Base-by-base conservation (phyloP, 768 basidiomycete species). In the Podaxis mareebaensis region DNA sequence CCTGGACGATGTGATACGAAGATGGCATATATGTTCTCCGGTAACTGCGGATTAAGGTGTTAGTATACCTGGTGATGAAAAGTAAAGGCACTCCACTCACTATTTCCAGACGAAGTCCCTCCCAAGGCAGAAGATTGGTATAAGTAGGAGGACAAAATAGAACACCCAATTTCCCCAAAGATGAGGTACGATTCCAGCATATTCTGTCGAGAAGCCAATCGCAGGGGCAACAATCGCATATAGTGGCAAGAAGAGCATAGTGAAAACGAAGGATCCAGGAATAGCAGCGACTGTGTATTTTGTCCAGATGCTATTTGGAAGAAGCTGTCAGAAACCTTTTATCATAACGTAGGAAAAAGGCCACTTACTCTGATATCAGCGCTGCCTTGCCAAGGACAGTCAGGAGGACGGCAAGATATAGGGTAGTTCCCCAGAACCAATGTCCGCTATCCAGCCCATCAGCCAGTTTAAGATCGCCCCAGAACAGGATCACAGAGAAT, bases 221-320 rank as follows among this genome's bases (percentile, higher is more conserved):
- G 83, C 81, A 2, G 97, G 97, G 0, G 97, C 91, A 66, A 97
- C 81, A 62, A 89, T 76, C 38, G 92, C 92, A 72, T 99, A 99
- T 0, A 99, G 71, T 0, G 97, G 96, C 1, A 99, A 82, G 77
- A 94, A 94, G 53, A 90, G 69, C 95, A 99, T 97, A n/a, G 97
- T 93, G 77, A 99, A 96, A 39, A 91, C 74, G 72, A 99, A 97
- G 2, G 97, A 98, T 20, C 97, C 97, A 2, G 96, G 97, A 56
- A 99, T 99, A 11, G 97, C 96, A 44, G 93, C 94, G 53, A 98
- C 92, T 12, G 96, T 99, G 71, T 99, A 99, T 73, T 99, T 99
- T 0, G 97, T 99, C 97, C 97, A 99, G n/a, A 99, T 76, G 69
- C 96, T 99, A 63, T 36, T 53, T 7, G 57, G 60, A 17, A 44